A percentile compares a stretch with the other conserved stretches of the same genome.
Conservation (phyloP, 352 stramenopile species). For the Nothophytophthora sp. region DNA sequence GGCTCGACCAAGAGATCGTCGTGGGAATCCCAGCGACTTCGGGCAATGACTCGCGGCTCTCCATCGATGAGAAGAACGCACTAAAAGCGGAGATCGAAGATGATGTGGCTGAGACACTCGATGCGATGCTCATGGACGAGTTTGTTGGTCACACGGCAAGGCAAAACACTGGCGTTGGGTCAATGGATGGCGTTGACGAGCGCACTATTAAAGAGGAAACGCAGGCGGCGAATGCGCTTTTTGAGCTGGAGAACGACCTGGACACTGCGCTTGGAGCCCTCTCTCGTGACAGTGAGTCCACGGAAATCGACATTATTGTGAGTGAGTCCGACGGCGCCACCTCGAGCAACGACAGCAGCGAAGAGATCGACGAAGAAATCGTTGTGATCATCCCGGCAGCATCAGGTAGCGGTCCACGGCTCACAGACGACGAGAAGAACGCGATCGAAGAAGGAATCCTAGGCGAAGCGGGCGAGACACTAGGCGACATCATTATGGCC, state of each 20-base stretch:
- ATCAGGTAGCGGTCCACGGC: neutral
- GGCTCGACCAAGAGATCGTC: conserved; percentile 17
- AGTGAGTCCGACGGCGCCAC: neutral
- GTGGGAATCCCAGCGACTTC: conserved; percentile 6
- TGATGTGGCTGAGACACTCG: neutral
- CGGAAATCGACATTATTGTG: neutral
- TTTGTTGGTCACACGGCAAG: neutral
- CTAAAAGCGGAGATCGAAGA: neutral
- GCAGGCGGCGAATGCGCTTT: neutral
- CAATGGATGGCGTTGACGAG: neutral
- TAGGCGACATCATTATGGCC: conserved; percentile 16
- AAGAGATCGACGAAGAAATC: neutral
- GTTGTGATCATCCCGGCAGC: neutral
- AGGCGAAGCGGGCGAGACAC: conserved; percentile 1
- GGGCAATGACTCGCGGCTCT: neutral
- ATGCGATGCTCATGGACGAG: neutral
- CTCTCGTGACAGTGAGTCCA: neutral
- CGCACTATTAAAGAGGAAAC: neutral
- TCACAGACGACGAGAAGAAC: conserved; percentile 15
- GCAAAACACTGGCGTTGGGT: neutral
- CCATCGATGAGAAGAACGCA: neutral
- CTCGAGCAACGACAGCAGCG: neutral
- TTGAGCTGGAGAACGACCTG: neutral
- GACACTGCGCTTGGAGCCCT: neutral
- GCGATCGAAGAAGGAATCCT: conserved; percentile 16